These are phyloP conservation scores for Tetracladium maxilliforme DNA, from an alignment of 2,329 filamentous ascomycete genomes.

Conservation along the genomic window DNA sequence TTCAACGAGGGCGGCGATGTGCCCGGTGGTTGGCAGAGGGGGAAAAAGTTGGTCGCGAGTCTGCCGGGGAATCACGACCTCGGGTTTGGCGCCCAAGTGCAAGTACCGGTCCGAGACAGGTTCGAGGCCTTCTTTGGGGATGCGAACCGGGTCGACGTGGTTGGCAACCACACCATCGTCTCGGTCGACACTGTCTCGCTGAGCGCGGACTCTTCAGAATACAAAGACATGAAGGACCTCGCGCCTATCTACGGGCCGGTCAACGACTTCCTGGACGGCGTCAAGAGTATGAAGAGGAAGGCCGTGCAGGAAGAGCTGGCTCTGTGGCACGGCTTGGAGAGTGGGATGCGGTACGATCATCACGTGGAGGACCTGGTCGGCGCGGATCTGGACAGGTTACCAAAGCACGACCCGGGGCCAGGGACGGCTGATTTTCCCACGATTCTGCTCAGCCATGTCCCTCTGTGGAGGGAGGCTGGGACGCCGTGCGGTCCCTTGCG, in stretches of 20 bases:
- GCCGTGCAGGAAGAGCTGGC: slow-evolving; percentile 56
- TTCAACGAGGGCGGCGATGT: slow-evolving; percentile 43
- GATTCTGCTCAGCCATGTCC: slow-evolving; percentile 81
- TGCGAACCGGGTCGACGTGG: slow-evolving; percentile 76
- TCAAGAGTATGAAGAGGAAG: slow-evolving; percentile 49
- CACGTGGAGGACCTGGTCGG: slow-evolving; percentile 40
- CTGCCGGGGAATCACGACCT: slow-evolving; percentile 92
- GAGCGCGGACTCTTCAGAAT: slow-evolving; percentile 49
- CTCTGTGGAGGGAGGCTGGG: slow-evolving; percentile 66
- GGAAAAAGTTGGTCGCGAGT: slow-evolving; percentile 68
- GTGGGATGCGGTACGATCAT: slow-evolving; percentile 41
- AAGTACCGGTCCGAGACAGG: slow-evolving; percentile 63
- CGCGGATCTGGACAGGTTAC: slow-evolving; percentile 18
- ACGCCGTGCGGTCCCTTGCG: slow-evolving; percentile 80
- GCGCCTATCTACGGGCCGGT: slow-evolving; percentile 60
- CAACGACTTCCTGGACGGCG: slow-evolving; percentile 57
- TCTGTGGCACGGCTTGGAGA: slow-evolving; percentile 41
- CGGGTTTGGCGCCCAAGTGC: slow-evolving; percentile 77
- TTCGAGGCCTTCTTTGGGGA: slow-evolving; percentile 86
- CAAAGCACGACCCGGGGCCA: slow-evolving; percentile 24
- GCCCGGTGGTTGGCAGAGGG: slow-evolving; percentile 43
- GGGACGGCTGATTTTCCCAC: slow-evolving; percentile 60
- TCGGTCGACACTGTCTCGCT: slow-evolving; percentile 81
- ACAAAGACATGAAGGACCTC: slow-evolving; percentile 31
- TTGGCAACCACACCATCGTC: slow-evolving; percentile 92